These are phyloP conservation scores for Globisporangium okanoganense DNA, from an alignment of 352 stramenopile species.

Conservation along the genomic window DNA sequence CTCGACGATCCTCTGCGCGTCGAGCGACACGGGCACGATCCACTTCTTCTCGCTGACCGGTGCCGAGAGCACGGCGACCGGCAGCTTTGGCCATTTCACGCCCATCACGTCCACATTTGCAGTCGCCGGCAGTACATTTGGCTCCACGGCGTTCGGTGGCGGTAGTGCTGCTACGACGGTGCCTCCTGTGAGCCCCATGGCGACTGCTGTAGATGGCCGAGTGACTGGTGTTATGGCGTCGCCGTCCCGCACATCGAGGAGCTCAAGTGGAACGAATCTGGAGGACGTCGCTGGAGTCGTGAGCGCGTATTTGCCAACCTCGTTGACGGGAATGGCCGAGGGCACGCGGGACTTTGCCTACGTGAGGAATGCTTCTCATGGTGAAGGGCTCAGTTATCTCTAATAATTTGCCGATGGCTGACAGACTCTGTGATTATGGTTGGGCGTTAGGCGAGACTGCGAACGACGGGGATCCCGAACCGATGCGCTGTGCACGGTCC, in stretches of 20 bases:
- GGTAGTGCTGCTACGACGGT: not conserved
- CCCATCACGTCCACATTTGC: conserved; percentile 71
- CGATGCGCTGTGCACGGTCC: conserved; percentile 79
- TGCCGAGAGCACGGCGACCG: conserved; percentile 62
- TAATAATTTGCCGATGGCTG: conserved; percentile 2
- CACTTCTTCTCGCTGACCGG: conserved; percentile 93
- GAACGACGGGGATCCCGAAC: conserved; percentile 65
- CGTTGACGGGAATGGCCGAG: conserved; percentile 77
- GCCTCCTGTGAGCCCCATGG: conserved; percentile 1
- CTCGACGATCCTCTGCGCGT: conserved; percentile 93
- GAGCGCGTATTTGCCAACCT: conserved; percentile 70
- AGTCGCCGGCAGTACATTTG: conserved; percentile 58
- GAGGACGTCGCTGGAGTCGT: conserved; percentile 69
- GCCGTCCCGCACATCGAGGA: conserved; percentile 23
- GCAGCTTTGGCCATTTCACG: conserved; percentile 77
- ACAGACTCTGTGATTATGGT: conserved; percentile 1
- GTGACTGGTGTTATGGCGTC: conserved; percentile 8
- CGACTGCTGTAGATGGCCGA: not conserved
- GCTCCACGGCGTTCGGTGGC: conserved; percentile 42
- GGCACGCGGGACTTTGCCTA: conserved; percentile 87
- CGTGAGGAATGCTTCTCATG: conserved; percentile 32
- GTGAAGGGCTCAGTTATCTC: not conserved
- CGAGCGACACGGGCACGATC: conserved; percentile 95
- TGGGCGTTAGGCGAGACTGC: conserved; percentile 53
- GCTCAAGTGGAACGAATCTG: conserved; percentile 41